A percentile compares a stretch with the other conserved stretches of the same genome.
These are phyloP conservation scores for Mucor indicus DNA, from an alignment of 371 early-diverging fungal species.

Conservation along the genomic window DNA sequence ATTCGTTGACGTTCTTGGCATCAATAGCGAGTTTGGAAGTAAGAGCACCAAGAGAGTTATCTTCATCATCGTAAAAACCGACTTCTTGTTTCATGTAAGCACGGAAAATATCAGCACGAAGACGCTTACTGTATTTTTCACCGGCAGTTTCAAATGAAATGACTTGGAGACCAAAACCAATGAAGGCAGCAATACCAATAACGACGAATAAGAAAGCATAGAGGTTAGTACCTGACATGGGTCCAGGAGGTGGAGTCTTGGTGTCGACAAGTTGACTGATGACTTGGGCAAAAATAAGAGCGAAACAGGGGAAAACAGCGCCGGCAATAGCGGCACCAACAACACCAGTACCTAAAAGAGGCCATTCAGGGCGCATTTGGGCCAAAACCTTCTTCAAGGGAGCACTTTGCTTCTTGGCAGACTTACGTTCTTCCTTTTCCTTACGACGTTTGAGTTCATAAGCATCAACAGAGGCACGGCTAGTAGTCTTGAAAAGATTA, in stretches of 20 bases:
- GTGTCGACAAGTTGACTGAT: constrained; percentile 27
- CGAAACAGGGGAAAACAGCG: constrained; percentile 52
- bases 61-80: constrained; percentile 82
- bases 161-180: constrained; percentile 39
- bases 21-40: constrained; percentile 84
- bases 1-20: constrained; percentile 66
- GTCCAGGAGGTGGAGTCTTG: constrained; percentile 21
- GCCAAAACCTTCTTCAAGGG: constrained; percentile 40
- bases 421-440: constrained; percentile 42
- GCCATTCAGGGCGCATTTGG: constrained; percentile 42
- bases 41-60: constrained; percentile 81
- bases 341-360: constrained; percentile 35
- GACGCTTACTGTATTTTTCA: constrained; percentile 59
- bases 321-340: constrained; percentile 57
- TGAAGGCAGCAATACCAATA: constrained; percentile 51
- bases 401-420: constrained; percentile 42
- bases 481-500: constrained; percentile 30
- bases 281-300: constrained; percentile 44
- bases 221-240: constrained; percentile 57
- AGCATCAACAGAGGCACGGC: constrained; percentile 36
- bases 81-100: constrained; percentile 79
- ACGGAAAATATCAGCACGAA: constrained; percentile 58
- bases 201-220: constrained; percentile 79
- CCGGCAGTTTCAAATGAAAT: constrained; percentile 48
- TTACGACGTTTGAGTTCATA: constrained; percentile 45